These are phyloP conservation scores for Fusarium scirpi DNA, from an alignment of 2,329 filamentous ascomycete species.

Conservation along the genomic window DNA sequence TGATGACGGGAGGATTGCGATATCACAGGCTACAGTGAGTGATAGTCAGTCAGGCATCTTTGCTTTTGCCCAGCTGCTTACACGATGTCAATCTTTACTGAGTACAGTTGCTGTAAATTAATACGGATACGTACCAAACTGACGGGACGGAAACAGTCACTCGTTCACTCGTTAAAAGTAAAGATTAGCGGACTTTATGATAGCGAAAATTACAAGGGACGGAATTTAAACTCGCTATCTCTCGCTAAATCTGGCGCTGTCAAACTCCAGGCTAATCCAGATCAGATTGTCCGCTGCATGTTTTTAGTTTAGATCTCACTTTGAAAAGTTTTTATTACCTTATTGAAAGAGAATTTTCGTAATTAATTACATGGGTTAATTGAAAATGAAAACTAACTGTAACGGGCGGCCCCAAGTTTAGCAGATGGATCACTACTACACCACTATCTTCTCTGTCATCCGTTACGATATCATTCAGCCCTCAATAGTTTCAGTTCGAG, in stretches of 20 bases:
- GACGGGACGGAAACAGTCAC: neutral
- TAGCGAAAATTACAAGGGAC: neutral
- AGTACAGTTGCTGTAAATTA: neutral
- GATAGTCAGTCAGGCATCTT: slow-evolving; percentile 7
- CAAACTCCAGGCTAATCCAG: slow-evolving; percentile 1
- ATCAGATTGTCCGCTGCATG: slow-evolving; percentile 12
- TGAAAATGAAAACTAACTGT: slow-evolving; percentile 12
- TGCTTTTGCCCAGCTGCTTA: slow-evolving; percentile 2
- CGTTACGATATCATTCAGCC: neutral
- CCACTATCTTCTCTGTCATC: neutral
- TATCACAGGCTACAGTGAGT: neutral
- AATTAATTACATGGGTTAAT: slow-evolving; percentile 4
- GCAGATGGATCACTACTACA: slow-evolving; percentile 2
- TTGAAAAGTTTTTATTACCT: neutral
- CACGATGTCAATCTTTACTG: neutral
- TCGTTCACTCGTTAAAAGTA: neutral
- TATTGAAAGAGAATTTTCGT: slow-evolving; percentile 25
- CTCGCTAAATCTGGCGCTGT: slow-evolving; percentile 10
- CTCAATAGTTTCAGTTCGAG: slow-evolving; percentile 4
- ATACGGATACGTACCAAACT: slow-evolving; percentile 1
- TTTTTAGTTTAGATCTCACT: neutral
- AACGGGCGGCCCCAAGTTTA: neutral
- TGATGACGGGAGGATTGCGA: slow-evolving; percentile 28
- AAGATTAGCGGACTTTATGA: neutral
- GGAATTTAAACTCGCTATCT: slow-evolving; percentile 12